Evolutionary conservation across 257 asterid genomes (phyloP).

Genomic region (Eustoma russellianum): DNA sequence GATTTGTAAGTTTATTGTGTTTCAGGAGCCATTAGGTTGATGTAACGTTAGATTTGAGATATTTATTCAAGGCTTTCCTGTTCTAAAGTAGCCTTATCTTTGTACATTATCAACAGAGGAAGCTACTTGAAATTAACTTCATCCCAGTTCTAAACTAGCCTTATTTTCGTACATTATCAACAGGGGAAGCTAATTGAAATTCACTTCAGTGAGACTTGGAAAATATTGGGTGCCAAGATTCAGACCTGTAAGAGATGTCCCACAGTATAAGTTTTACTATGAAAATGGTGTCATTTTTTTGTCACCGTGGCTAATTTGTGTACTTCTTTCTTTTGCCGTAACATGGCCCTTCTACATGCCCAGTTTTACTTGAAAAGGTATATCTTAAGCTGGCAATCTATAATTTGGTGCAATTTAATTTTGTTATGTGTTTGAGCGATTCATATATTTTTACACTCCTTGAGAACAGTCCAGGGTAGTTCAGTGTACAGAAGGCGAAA

Average conservation of each 20-base stretch:
- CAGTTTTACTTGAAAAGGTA: slow-evolving; percentile 98
- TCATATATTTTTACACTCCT: slow-evolving; percentile 4
- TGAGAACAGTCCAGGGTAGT: slow-evolving; percentile 84
- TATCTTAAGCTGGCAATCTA: slow-evolving; percentile 8
- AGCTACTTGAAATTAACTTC: slow-evolving; percentile 91
- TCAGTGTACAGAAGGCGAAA: slow-evolving; percentile 83
- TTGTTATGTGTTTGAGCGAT: slow-evolving; percentile 18
- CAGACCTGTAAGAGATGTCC: slow-evolving; percentile 68
- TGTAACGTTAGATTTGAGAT: neutral
- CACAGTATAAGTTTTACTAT: slow-evolving; percentile 15
- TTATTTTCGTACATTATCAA: neutral
- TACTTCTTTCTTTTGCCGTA: slow-evolving; percentile 12
- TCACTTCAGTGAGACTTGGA: slow-evolving; percentile 96
- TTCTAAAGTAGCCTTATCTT: neutral
- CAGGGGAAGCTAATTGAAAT: slow-evolving; percentile 97
- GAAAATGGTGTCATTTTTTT: slow-evolving; percentile 2
- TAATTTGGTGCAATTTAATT: slow-evolving; percentile 12
- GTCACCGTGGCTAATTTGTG: slow-evolving; percentile 20
- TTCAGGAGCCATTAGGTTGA: neutral
- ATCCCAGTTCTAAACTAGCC: slow-evolving; percentile 11
- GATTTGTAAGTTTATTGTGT: slow-evolving; percentile 62
- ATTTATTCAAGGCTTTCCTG: neutral
- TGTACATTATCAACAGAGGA: slow-evolving; percentile 44
- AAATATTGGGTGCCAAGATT: slow-evolving; percentile 90
- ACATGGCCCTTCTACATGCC: slow-evolving; percentile 17